These are phyloP conservation scores for Suhomyces maxii DNA, from an alignment of 1,139 yeast genomes.

Conservation along the genomic window DNA sequence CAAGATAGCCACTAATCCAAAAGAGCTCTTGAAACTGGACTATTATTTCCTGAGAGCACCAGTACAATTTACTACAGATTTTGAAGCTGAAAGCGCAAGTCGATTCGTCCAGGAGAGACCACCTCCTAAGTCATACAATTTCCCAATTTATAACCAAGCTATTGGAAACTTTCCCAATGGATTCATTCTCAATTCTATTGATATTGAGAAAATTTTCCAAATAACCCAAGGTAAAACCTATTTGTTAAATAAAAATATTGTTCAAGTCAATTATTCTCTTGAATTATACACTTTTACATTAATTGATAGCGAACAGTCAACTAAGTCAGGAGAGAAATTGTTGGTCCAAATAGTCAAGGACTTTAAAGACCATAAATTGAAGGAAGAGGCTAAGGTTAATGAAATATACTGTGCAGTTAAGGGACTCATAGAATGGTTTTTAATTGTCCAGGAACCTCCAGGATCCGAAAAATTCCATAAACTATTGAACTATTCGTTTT, in stretches of 20 bases:
- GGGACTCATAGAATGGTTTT: slow-evolving; percentile 32
- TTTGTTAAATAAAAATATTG: slow-evolving; percentile 19
- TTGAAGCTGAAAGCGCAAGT: slow-evolving; percentile 39
- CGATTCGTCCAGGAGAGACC: slow-evolving; percentile 13
- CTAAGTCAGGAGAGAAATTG: slow-evolving; percentile 17
- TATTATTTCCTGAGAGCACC: slow-evolving; percentile 34
- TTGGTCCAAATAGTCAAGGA: slow-evolving; percentile 8
- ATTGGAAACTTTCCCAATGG: slow-evolving; percentile 11
- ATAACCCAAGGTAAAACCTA: slow-evolving; percentile 28
- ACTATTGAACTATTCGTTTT: slow-evolving; percentile 15
- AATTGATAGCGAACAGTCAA: slow-evolving; percentile 25
- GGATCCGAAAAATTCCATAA: slow-evolving; percentile 12
- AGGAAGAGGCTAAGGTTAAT: not conserved
- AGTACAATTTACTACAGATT: slow-evolving; percentile 29
- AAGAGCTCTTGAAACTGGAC: slow-evolving; percentile 14
- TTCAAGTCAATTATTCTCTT: slow-evolving; percentile 21
- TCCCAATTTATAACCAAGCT: not conserved
- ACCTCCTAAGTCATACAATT: not conserved
- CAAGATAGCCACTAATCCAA: slow-evolving; percentile 1
- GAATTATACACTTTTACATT: slow-evolving; percentile 27
- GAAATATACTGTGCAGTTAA: slow-evolving; percentile 23
- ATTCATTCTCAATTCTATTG: slow-evolving; percentile 20
- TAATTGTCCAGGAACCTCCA: slow-evolving; percentile 33
- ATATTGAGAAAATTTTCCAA: slow-evolving; percentile 20
- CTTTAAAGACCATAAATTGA: slow-evolving; percentile 5